Percentiles rank a stretch among this genome's conserved stretches.
These are phyloP conservation scores for Apiotrichum montevideense DNA, from an alignment of 1,284 basidiomycete species.

Conservation along the genomic window DNA sequence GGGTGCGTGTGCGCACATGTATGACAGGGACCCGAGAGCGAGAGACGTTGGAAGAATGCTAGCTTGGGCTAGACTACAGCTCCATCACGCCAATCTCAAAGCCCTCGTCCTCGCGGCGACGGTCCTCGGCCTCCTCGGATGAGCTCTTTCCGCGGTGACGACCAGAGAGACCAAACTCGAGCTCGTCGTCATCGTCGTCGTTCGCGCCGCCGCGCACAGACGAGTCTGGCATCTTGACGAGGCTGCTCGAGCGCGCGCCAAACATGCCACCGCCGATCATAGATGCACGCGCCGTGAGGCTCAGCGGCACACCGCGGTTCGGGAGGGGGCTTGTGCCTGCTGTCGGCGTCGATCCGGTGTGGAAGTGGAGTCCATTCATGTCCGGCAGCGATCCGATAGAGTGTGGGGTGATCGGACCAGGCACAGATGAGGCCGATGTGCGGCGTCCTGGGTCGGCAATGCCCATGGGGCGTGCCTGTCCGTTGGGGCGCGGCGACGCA, in stretches of 20 bases:
- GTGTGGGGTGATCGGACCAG: constrained; percentile 27
- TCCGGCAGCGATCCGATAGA: constrained; percentile 36
- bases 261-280: constrained; percentile 44
- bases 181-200: constrained; percentile 33
- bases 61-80: constrained; percentile 1
- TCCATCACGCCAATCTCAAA: constrained; percentile 22
- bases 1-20: too few species aligned
- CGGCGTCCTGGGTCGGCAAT: constrained; percentile 12
- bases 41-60: too few species aligned
- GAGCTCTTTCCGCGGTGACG: constrained; percentile 18
- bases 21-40: too few species aligned
- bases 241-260: constrained; percentile 14
- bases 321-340: constrained; percentile 23
- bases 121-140: constrained; percentile 33
- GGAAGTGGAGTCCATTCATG: constrained; percentile 37
- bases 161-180: constrained; percentile 6
- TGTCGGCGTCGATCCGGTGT: constrained; percentile 19
- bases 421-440: constrained; percentile 17
- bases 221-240: constrained; percentile 25
- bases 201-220: constrained; percentile 31
- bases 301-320: constrained; percentile 20
- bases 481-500: constrained; percentile 7
- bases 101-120: constrained; percentile 22
- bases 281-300: constrained; percentile 26
- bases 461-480: constrained; percentile 10